phyloP scores from a whole-genome alignment of 208 protist species.

The Crithidia bombi region DNA sequence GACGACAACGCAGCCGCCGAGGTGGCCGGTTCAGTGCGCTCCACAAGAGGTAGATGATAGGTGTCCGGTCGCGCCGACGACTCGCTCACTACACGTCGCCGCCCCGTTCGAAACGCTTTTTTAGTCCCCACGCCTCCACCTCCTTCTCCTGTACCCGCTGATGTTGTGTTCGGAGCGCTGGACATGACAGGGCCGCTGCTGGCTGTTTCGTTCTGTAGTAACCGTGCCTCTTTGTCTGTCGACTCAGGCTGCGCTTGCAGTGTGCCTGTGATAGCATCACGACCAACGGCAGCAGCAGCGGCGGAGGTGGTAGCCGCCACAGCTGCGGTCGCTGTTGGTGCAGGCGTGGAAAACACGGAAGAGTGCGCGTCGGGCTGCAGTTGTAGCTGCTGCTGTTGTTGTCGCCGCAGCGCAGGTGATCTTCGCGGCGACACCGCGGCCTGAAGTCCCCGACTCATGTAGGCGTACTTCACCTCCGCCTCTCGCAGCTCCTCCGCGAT shows the following conservation, averaged over 20 bases:
- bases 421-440: constrained; percentile 5
- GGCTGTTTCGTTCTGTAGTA: background rate
- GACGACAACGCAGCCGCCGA: background rate
- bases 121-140: background rate
- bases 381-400: constrained; percentile 11
- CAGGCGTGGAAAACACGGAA: background rate
- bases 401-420: constrained; percentile 1
- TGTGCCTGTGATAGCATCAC: no score
- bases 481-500: constrained; percentile 81
- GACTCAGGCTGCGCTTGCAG: background rate
- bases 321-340: background rate
- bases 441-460: constrained; percentile 67
- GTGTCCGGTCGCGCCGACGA: constrained; percentile 14
- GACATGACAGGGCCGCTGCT: no score
- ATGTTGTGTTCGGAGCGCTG: no score
- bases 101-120: background rate
- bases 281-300: background rate
- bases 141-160: constrained; percentile 1
- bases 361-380: background rate
- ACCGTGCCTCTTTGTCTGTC: no score
- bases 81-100: constrained; percentile 12
- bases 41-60: constrained; percentile 17
- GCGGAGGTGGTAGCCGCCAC: constrained; percentile 1
- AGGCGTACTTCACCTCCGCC: constrained; percentile 72
- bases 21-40: background rate